Conservation (phyloP, 2,329 filamentous ascomycete species). For the Bisporella sp. region DNA sequence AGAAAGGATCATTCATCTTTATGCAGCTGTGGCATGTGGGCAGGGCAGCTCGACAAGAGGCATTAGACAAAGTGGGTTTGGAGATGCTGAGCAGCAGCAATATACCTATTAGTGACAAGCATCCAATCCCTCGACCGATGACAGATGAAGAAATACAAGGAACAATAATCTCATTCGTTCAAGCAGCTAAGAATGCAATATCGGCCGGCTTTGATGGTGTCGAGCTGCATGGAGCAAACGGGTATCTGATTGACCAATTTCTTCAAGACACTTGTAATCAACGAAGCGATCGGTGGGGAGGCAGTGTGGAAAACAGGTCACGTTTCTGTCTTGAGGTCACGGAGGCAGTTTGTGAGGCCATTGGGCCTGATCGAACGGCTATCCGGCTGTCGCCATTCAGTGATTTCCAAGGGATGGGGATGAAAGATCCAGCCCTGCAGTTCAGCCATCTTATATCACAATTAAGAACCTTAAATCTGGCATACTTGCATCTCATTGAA, state of each 20-base stretch:
- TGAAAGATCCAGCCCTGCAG: slow-evolving; percentile 30
- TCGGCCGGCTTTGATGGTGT: slow-evolving; percentile 41
- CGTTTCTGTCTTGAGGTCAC: slow-evolving; percentile 47
- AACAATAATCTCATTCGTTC: slow-evolving; percentile 8
- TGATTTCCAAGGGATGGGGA: slow-evolving; percentile 51
- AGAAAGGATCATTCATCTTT: slow-evolving; percentile 53
- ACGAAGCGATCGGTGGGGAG: slow-evolving; percentile 44
- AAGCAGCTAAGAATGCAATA: slow-evolving; percentile 30
- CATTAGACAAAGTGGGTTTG: slow-evolving; percentile 24
- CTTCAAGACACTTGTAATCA: slow-evolving; percentile 46
- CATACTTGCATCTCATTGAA: slow-evolving; percentile 15
- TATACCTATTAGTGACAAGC: slow-evolving; percentile 12
- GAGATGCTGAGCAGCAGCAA: slow-evolving; percentile 11
- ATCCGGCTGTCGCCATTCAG: slow-evolving; percentile 52
- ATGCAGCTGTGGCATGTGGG: slow-evolving; percentile 56
- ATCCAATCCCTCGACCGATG: slow-evolving; percentile 28
- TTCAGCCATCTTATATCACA: slow-evolving; percentile 30
- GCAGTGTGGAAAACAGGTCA: slow-evolving; percentile 41
- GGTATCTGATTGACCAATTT: slow-evolving; percentile 51
- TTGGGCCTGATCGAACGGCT: slow-evolving; percentile 44
- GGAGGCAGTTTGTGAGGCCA: slow-evolving; percentile 38
- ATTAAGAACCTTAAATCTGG: slow-evolving; percentile 6
- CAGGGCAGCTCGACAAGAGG: slow-evolving; percentile 33
- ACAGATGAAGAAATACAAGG: slow-evolving; percentile 30
- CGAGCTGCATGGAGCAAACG: slow-evolving; percentile 38